A percentile compares a stretch with the other conserved stretches of the same genome.
Conservation (phyloP, 1,284 basidiomycete species). For the Microbotryomycetes sp. region DNA sequence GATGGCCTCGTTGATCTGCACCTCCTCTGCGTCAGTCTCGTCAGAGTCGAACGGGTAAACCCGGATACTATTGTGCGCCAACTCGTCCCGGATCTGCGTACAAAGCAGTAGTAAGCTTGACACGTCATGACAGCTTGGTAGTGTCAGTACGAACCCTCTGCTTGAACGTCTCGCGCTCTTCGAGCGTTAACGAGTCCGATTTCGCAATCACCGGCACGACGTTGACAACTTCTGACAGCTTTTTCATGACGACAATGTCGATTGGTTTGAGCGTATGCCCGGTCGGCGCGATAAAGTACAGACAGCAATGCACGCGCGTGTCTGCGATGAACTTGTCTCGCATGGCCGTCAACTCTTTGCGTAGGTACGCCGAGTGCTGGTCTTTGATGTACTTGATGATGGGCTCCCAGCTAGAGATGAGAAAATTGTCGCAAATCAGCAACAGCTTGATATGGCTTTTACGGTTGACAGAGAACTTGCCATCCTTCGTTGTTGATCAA, state of each 20-base stretch:
- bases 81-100: conserved; percentile 76
- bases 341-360: conserved; percentile 98
- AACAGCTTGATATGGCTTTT: too few species aligned
- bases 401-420: conserved; percentile 75
- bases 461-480: conserved; percentile 46
- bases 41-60: conserved; percentile 96
- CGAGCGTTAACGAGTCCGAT: conserved; percentile 87
- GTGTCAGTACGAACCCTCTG: conserved; percentile 53
- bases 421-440: background rate
- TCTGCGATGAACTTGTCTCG: conserved; percentile 97
- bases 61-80: conserved; percentile 86
- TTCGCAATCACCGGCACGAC: conserved; percentile 99
- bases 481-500: conserved; percentile 99
- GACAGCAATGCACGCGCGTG: conserved; percentile 94
- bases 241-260: conserved; percentile 98
- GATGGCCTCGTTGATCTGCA: conserved; percentile 83
- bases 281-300: conserved; percentile 98
- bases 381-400: conserved; percentile 96
- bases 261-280: conserved; percentile 67
- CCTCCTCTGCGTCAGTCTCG: conserved; percentile 83
- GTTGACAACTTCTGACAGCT: conserved; percentile 95
- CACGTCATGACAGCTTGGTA: background rate
- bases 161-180: conserved; percentile 91
- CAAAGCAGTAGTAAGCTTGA: background rate
- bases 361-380: conserved; percentile 96